phyloP scores from a whole-genome alignment of 768 basidiomycete species.

The Rossbeevera mucosa region DNA sequence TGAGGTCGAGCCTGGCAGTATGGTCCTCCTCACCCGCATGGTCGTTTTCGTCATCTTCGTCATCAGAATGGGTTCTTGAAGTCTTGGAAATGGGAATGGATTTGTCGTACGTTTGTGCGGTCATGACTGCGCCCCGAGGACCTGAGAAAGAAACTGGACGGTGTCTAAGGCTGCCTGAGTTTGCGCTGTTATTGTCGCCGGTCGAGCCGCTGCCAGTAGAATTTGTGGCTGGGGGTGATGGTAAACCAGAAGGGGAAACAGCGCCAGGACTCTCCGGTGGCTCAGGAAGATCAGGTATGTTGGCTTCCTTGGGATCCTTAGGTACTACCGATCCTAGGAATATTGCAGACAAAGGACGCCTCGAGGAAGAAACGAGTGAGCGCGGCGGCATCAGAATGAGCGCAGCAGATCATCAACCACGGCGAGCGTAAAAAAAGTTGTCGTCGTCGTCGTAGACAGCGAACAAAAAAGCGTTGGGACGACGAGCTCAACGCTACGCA shows the following conservation, averaged over 20 bases:
- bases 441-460: slow-evolving; percentile 26
- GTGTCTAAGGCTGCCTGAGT: slow-evolving; percentile 38
- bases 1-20: slow-evolving; percentile 49
- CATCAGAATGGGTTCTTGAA: slow-evolving; percentile 34
- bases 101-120: slow-evolving; percentile 38
- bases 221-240: slow-evolving; percentile 82
- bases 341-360: slow-evolving; percentile 59
- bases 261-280: slow-evolving; percentile 58
- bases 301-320: slow-evolving; percentile 33
- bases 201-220: slow-evolving; percentile 80
- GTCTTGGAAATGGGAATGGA: slow-evolving; percentile 24
- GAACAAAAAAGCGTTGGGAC: slow-evolving; percentile 19
- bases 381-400: slow-evolving; percentile 47
- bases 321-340: slow-evolving; percentile 46
- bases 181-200: slow-evolving; percentile 49
- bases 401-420: slow-evolving; percentile 28
- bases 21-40: slow-evolving; percentile 57
- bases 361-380: slow-evolving; percentile 36
- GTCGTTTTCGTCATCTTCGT: slow-evolving; percentile 47
- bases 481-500: slow-evolving; percentile 16
- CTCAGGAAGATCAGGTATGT: slow-evolving; percentile 65
- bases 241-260: slow-evolving; percentile 60
- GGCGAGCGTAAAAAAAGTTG: slow-evolving; percentile 6
- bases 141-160: slow-evolving; percentile 28
- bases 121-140: slow-evolving; percentile 33